Base-by-base conservation (phyloP, 495 filamentous ascomycete species). In the Arthonia radiata region DNA sequence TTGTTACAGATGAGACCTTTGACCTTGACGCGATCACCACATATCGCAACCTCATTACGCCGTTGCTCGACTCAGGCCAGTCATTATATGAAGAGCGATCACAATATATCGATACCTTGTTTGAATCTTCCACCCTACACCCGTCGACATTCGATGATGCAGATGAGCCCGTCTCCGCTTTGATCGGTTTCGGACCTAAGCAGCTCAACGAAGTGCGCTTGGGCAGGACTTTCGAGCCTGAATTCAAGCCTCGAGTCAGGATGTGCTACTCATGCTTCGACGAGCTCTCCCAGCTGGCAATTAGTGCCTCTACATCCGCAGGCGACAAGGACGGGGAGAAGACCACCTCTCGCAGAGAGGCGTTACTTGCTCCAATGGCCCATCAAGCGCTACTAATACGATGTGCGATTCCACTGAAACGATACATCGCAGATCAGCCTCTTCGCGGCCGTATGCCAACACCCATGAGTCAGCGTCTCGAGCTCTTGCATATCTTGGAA, bases 391-490 rank as follows among this genome's bases (percentile, higher is more conserved):
- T 94, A 0, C 76, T 94, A 26, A 56, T 91, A 3, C 69, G 86
- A 4, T 67, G 66, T 14, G 79, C 75, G 1, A 52, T 91, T 5
- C 67, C 78, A 1, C 45, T 97, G 16, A 66, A 78, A 26, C 54
- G 67, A 3, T 93, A 90, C 39, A 71, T 83, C 24, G 73, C 80
- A 4, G 86, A 97, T 46, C 86, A 93, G 39, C 86, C 86, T 10
- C 54, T 97, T 7, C 59, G 86, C 10, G 89, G 86, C 0, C 54
- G 67, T n/a, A 82, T 86, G 71, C 86, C 86, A 17, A 79, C 89
- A 44, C 86, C 86, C 3, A 58, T 71, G 9, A 65, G 64, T 0
- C 77, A 92, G 37, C 64, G 78, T 22, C 65, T 60, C 36, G 81
- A 86, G 37, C 48, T 97, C 26, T 43, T 74, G 1, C 67, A 78